These are phyloP conservation scores for Fusarium mexicanum DNA, from an alignment of 2,329 filamentous ascomycete genomes.

Conservation along the genomic window DNA sequence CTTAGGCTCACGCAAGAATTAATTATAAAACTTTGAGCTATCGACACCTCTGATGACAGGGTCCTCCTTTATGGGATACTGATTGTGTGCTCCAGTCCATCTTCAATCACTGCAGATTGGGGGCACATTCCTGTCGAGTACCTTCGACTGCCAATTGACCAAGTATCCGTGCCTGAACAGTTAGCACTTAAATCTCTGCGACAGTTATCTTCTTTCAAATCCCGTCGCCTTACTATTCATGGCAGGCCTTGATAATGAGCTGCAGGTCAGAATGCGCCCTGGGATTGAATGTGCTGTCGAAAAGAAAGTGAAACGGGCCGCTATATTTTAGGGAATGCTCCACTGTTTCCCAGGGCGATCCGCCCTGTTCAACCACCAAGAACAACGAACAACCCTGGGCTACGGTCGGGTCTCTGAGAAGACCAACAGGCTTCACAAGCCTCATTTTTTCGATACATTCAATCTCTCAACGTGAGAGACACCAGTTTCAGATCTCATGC, in stretches of 20 bases:
- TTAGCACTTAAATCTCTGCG: too few species aligned
- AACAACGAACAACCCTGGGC: neutral
- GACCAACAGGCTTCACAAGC: too few species aligned
- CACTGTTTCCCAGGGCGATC: neutral
- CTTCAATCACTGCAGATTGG: neutral
- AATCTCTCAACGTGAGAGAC: too few species aligned
- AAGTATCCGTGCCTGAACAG: neutral
- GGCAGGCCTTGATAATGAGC: neutral
- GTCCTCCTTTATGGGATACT: neutral
- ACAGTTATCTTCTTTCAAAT: neutral
- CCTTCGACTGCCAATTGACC: too few species aligned
- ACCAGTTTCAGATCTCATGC: neutral
- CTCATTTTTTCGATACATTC: neutral
- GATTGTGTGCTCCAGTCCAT: neutral
- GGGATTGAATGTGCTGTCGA: neutral
- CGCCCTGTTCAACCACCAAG: neutral
- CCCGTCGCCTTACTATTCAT: rapidly evolving
- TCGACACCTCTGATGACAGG: neutral
- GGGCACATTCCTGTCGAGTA: too few species aligned
- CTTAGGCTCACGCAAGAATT: neutral
- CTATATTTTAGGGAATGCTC: neutral
- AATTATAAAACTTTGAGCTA: neutral
- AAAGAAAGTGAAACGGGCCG: neutral
- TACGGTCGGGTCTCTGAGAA: neutral
- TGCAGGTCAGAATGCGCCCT: neutral